Conservation (phyloP, 129 eudicot species). For the Saposhnikovia divaricata region DNA sequence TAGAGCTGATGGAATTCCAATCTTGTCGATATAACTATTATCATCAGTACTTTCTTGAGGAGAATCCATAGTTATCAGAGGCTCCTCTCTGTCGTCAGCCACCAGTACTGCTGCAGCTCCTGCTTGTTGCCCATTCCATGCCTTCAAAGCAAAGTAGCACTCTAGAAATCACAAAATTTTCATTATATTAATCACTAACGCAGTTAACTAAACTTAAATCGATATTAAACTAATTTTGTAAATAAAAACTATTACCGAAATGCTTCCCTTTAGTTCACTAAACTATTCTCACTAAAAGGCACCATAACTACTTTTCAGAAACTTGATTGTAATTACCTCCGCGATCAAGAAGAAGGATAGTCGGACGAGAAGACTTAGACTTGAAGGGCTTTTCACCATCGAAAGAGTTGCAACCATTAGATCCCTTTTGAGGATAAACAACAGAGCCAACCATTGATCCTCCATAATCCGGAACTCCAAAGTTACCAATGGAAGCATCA, state of each 20-base stretch:
- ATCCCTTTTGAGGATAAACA: constrained; percentile 47
- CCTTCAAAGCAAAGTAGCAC: constrained; percentile 89
- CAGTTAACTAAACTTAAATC: background rate
- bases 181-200: background rate
- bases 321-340: constrained; percentile 40
- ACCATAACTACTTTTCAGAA: background rate
- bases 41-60: constrained; percentile 75
- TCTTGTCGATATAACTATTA: constrained; percentile 67
- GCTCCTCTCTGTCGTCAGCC: constrained; percentile 66
- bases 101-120: constrained; percentile 95
- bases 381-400: constrained; percentile 79
- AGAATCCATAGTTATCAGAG: constrained; percentile 93
- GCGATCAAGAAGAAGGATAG: constrained; percentile 91
- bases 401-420: constrained; percentile 52
- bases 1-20: constrained; percentile 69
- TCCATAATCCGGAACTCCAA: constrained; percentile 92
- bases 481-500: constrained; percentile 86
- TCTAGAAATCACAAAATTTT: constrained; percentile 23
- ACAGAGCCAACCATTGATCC: constrained; percentile 85
- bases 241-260: too few species aligned
- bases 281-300: background rate
- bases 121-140: constrained; percentile 88
- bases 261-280: too few species aligned
- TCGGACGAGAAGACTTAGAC: constrained; percentile 55
- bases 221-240: background rate